Evolutionary conservation across 2,329 filamentous ascomycete species (phyloP).

Genomic region (Fusarium sp.): DNA sequence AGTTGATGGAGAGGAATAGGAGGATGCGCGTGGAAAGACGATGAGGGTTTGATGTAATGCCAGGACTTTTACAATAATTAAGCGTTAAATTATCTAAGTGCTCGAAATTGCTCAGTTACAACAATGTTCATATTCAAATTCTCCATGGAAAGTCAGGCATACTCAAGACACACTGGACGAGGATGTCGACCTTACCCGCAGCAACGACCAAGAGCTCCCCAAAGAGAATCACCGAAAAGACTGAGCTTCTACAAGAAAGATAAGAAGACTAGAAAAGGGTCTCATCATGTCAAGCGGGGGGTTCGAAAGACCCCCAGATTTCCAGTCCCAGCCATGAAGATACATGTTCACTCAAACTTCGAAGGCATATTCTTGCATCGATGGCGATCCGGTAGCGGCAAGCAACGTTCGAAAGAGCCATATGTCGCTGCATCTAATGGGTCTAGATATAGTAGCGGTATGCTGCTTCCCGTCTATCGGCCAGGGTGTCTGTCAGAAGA

Average conservation of each 20-base stretch:
- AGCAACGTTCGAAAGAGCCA: not conserved
- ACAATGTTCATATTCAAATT: accelerated
- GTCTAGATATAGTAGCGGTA: accelerated
- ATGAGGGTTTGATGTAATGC: not conserved
- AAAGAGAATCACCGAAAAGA: no score
- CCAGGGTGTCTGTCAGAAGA: not conserved
- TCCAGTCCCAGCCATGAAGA: accelerated
- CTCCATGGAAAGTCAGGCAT: not conserved
- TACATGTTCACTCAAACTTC: not conserved
- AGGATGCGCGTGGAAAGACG: accelerated
- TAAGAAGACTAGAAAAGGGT: no score
- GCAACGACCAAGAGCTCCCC: no score
- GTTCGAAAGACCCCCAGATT: not conserved
- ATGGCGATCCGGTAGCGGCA: not conserved
- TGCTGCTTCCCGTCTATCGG: not conserved
- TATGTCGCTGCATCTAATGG: accelerated
- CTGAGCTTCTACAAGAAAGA: no score
- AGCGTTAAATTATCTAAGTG: not conserved
- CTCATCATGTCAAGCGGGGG: no score
- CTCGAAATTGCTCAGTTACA: no score
- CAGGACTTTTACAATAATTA: not conserved
- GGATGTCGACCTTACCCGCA: no score
- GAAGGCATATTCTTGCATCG: no score
- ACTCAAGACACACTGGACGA: no score
- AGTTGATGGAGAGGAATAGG: not conserved